These are phyloP conservation scores for Globisporangium cederbergense DNA, from an alignment of 352 stramenopile species.

Conservation along the genomic window DNA sequence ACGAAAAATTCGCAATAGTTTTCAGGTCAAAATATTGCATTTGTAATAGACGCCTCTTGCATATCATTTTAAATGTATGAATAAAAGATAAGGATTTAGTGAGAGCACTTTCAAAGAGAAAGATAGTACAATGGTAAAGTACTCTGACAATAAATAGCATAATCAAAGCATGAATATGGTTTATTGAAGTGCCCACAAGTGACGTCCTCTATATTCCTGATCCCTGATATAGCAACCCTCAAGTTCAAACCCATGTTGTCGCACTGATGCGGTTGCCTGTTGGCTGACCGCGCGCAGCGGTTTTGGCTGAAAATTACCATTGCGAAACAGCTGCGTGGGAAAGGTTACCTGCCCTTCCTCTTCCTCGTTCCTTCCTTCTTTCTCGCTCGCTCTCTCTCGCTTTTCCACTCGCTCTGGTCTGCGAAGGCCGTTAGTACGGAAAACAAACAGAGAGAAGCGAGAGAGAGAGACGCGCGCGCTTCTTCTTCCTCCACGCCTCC, in stretches of 20 bases:
- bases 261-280: too few relatives aligned
- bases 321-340: not conserved
- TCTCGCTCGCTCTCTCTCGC: slow-evolving; percentile 14
- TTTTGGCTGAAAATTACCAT: not conserved
- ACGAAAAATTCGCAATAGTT: not conserved
- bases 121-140: too few relatives aligned
- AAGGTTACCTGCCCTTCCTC: slow-evolving; percentile 2
- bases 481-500: not conserved
- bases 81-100: too few relatives aligned
- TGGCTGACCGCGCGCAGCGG: not conserved
- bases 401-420: not conserved
- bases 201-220: too few relatives aligned
- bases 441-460: not conserved
- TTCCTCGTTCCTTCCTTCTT: slow-evolving; percentile 9
- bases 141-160: too few relatives aligned
- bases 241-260: too few relatives aligned
- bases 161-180: too few relatives aligned
- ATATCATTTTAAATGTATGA: too few relatives aligned
- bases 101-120: too few relatives aligned
- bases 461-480: not conserved
- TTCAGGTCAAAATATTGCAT: not conserved
- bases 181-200: too few relatives aligned
- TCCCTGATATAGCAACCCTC: too few relatives aligned
- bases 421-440: slow-evolving; percentile 8
- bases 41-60: too few relatives aligned